Percentiles rank a stretch among this genome's conserved stretches.
phyloP scores from a whole-genome alignment of 108 stramenopile species.

The Fistulifera pelliculosa region DNA sequence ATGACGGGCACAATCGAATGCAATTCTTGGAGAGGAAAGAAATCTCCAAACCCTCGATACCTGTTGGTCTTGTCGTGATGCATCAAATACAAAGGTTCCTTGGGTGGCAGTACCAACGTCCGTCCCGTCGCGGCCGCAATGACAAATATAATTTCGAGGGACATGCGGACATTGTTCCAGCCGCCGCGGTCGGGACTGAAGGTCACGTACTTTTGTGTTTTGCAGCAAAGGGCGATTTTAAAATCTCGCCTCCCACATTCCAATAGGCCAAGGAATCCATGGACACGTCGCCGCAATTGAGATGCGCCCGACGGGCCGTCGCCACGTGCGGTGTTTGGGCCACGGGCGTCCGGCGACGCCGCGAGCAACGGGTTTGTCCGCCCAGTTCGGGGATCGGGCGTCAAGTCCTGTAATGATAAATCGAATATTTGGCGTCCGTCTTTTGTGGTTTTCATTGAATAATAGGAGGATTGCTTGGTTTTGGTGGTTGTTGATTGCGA shows the following conservation, averaged over 20 bases:
- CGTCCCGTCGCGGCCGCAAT: conserved; percentile 77
- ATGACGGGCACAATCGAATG: conserved; percentile 38
- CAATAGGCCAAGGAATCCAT: conserved; percentile 76
- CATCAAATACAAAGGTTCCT: conserved; percentile 62
- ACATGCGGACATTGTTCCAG: conserved; percentile 72
- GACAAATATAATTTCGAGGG: conserved; percentile 74
- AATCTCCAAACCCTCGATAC: conserved; percentile 69
- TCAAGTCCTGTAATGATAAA: neutral
- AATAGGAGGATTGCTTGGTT: too few species aligned
- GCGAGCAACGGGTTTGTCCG: conserved; percentile 34
- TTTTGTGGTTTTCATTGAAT: too few species aligned
- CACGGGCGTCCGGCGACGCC: conserved; percentile 60
- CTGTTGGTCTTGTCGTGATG: conserved; percentile 30
- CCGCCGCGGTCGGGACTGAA: conserved; percentile 68
- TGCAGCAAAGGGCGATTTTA: conserved; percentile 57
- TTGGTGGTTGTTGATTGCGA: too few species aligned
- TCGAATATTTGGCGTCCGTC: too few species aligned
- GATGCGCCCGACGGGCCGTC: conserved; percentile 55
- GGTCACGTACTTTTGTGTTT: conserved; percentile 42
- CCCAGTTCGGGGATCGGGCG: conserved; percentile 8
- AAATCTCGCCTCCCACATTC: conserved; percentile 38
- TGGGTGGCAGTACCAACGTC: conserved; percentile 84
- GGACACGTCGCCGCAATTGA: conserved; percentile 67
- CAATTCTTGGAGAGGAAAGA: conserved; percentile 60
- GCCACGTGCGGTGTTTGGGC: conserved; percentile 61